phyloP scores from a whole-genome alignment of 148 eudicot genomes.

The Camellia sinensis region DNA sequence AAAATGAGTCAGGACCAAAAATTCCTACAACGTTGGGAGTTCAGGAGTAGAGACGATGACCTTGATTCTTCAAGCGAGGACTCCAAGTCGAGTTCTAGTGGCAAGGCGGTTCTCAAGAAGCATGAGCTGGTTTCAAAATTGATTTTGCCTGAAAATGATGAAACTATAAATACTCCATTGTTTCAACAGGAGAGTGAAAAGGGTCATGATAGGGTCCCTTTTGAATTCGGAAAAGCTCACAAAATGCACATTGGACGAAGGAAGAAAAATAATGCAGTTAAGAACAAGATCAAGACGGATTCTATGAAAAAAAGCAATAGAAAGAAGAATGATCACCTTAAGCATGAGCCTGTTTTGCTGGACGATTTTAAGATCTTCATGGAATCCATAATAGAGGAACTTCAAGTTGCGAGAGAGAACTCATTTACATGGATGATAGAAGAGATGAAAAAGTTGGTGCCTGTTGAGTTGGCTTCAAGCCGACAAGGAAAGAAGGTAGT shows the following conservation, averaged over 20 bases:
- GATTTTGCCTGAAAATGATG: slow-evolving; percentile 29
- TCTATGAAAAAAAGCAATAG: background rate
- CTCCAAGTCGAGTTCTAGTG: slow-evolving; percentile 33
- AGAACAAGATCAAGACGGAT: slow-evolving; percentile 18
- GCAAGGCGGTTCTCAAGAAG: slow-evolving; percentile 36
- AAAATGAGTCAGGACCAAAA: slow-evolving; percentile 47
- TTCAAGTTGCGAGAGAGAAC: slow-evolving; percentile 42
- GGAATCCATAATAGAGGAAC: slow-evolving; percentile 43
- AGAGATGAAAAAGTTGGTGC: slow-evolving; percentile 34
- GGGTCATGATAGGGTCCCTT: background rate
- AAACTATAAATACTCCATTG: slow-evolving; percentile 17
- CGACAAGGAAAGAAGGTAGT: slow-evolving; percentile 17
- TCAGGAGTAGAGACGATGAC: slow-evolving; percentile 46
- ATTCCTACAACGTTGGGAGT: slow-evolving; percentile 63
- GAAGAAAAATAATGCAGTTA: slow-evolving; percentile 9
- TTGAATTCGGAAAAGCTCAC: slow-evolving; percentile 4
- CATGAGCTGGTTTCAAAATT: slow-evolving; percentile 26
- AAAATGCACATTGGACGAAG: slow-evolving; percentile 1
- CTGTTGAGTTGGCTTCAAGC: slow-evolving; percentile 19
- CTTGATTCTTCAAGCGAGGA: slow-evolving; percentile 56
- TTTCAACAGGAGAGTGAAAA: slow-evolving; percentile 11
- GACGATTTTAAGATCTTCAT: slow-evolving; percentile 38
- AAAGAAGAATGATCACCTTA: slow-evolving; percentile 12
- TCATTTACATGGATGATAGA: slow-evolving; percentile 47
- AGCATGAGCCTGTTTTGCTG: slow-evolving; percentile 22